Base-by-base conservation (phyloP, 805 yeast genomes). In the Candida lessepsii region DNA sequence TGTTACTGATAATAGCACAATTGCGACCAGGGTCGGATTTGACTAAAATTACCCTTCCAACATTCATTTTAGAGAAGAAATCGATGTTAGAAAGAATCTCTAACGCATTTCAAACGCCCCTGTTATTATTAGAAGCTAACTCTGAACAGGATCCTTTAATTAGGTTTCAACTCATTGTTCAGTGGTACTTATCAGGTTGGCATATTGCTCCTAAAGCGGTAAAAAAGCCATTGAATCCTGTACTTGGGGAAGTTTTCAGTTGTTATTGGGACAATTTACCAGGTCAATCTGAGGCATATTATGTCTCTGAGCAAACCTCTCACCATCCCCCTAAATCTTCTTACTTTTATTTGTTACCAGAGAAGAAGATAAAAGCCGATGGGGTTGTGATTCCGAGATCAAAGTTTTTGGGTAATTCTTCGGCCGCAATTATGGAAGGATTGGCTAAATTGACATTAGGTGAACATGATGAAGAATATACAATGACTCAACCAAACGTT, bases 251-350 rank as follows among this genome's bases (percentile, higher is more conserved):
- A 59, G 75, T 83, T 50, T 93, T 87, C 61, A 77, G 87, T 15
- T 83, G 96, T 56, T 90, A 84, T 59, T 93, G 99, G 99, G 93
- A 89, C 53, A 65, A 88, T 33, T 80, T 90, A 9, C 78, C 84
- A 37, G 76, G 71, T 21, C 78, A 74, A 21, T 58, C 73, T 4
- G 75, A 75, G 37, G 96, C 96, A 0, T 91, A 76, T 58, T 93
- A 91, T 60, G 63, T 91, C 15, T 73, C 97, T 1, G 99, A 93
- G 61, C 99, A 93, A 61, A 90, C 97, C 0, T 86, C 96, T 23
- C 99, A 93, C 56, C 99, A 93, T 59, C 98, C 99, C n/a, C 99
- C 99, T 10, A 85, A 93, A 58, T 87, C 96, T 0, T 83, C 96
- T 0, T 93, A 91, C 62, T 93, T 89, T 57, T 93, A 87, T 59